These are phyloP conservation scores for Coemansia sp. DNA, from an alignment of 192 early-diverging fungal species.

Conservation along the genomic window DNA sequence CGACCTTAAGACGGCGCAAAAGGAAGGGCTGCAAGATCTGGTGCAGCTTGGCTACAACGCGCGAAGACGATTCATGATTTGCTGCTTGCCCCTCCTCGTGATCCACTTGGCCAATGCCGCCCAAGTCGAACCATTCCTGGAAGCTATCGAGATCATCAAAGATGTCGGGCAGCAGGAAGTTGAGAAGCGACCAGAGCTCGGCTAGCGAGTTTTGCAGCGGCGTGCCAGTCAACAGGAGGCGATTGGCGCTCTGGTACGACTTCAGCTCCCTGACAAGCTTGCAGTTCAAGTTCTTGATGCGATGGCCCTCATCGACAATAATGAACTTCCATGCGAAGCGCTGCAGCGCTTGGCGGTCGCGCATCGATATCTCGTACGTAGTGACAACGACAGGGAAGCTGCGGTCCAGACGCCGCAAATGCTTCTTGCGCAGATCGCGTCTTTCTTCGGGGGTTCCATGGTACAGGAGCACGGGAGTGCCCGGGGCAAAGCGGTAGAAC, in stretches of 20 bases:
- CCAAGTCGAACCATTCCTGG: conserved; percentile 83
- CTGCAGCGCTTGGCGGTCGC: conserved; percentile 74
- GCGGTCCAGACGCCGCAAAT: conserved; percentile 61
- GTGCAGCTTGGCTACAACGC: conserved; percentile 80
- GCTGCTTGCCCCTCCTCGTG: conserved; percentile 11
- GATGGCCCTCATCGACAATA: conserved; percentile 95
- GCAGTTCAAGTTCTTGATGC: conserved; percentile 96
- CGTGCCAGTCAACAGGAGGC: conserved; percentile 89
- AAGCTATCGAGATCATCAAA: conserved; percentile 88
- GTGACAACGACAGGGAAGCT: conserved; percentile 86
- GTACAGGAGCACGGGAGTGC: conserved; percentile 78
- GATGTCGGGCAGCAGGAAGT: conserved; percentile 94
- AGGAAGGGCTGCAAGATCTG: conserved; percentile 78
- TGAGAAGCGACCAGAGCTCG: conserved; percentile 94
- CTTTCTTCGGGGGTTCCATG: conserved; percentile 79
- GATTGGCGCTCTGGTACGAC: conserved; percentile 77
- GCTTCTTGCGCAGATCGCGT: conserved; percentile 63
- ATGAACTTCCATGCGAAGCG: conserved; percentile 81
- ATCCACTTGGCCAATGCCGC: conserved; percentile 65
- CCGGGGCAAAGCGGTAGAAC: conserved; percentile 82
- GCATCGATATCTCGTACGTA: conserved; percentile 87
- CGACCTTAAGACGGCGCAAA: conserved; percentile 62
- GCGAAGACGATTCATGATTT: conserved; percentile 64
- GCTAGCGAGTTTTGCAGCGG: conserved; percentile 91
- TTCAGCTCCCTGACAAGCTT: conserved; percentile 86